Evolutionary conservation across 495 filamentous ascomycete genomes (phyloP), one percentile per base, ranked within the genome.

Genomic region (Hypoxylon rickii): DNA sequence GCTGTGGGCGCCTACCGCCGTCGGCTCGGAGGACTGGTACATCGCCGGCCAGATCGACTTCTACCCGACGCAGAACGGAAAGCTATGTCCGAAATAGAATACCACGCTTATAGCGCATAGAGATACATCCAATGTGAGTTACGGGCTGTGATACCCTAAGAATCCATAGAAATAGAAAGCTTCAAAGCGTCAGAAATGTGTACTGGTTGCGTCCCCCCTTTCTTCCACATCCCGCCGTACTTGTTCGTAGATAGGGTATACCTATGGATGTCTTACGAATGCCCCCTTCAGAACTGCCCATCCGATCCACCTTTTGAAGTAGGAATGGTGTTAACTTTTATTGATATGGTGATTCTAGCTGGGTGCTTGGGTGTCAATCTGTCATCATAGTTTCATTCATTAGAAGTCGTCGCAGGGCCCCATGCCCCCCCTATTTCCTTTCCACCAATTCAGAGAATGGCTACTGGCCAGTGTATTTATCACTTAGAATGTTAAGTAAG

Each of bases 1-100:
- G n/a, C 76, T 84, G 61, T 82, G 77, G 52, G 74, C 74, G 8
- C 68, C 66, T n/a, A 78, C 70, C 0, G 74, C 69, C 32, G 79
- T 83, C 3, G 79, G 78, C n/a, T 57, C 54, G 24, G 54, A 57
- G 45, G 54, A 61, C 26, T 61, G 51, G 51, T 51, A 63, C 33
- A 31, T 63, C n/a, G 57, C 59, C 13, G 44, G 43, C 42, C 59
- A 66, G 29, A 45, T 63, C 22, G 59, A 46, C 8, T 66, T 52
- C 20, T 60, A 63, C 33, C 63, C 59, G 12, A 66, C 63, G 15
- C 59, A 66, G 44, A 57, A 63, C 24, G 63, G 63, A 50, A 50
- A 58, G 29, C 24, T 66, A 12, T 66, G 63, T 21, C 63, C 49
- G 0, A 37, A 49, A 20, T 53, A 47, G 12, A 24, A n/a, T 13